Percentiles rank a stretch among this genome's conserved stretches.
Evolutionary conservation across 495 filamentous ascomycete species (phyloP).

Genomic region (Tuber melanosporum): DNA sequence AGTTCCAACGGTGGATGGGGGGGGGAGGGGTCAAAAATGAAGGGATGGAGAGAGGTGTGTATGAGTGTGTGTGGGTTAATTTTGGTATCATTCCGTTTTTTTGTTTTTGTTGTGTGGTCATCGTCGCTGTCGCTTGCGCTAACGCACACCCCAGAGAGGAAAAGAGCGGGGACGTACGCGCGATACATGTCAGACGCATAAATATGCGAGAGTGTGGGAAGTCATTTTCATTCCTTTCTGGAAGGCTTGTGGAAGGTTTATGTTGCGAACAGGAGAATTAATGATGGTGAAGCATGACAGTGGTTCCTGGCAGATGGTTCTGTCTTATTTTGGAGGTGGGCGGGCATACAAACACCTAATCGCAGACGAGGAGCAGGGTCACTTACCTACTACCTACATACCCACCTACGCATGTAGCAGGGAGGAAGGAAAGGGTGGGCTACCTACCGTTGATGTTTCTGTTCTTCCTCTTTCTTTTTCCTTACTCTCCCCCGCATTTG

Average conservation of each 20-base stretch:
- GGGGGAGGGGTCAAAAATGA: not conserved
- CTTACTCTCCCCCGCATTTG: not conserved
- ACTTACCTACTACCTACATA: not conserved
- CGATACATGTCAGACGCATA: conserved; percentile 3
- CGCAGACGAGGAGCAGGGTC: not conserved
- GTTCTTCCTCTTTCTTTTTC: not conserved
- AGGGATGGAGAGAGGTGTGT: not conserved
- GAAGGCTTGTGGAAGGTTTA: not conserved
- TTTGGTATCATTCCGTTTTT: not conserved
- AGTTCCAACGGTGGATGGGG: not conserved
- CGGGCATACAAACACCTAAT: not conserved
- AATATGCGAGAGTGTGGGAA: not conserved
- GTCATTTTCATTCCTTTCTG: not conserved
- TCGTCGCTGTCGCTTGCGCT: not conserved
- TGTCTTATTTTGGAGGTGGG: not conserved
- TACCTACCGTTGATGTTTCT: not conserved
- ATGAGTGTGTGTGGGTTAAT: not conserved
- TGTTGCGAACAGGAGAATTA: not conserved
- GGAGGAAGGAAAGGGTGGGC: not conserved
- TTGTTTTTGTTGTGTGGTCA: not conserved
- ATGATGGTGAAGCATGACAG: not conserved
- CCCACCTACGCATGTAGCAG: not conserved
- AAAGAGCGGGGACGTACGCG: not conserved
- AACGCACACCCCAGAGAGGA: not conserved
- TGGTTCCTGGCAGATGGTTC: not conserved